Percentiles rank a stretch among this genome's conserved stretches.
phyloP scores from a whole-genome alignment of 1,284 basidiomycete species.

The Heterobasidion irregulare region DNA sequence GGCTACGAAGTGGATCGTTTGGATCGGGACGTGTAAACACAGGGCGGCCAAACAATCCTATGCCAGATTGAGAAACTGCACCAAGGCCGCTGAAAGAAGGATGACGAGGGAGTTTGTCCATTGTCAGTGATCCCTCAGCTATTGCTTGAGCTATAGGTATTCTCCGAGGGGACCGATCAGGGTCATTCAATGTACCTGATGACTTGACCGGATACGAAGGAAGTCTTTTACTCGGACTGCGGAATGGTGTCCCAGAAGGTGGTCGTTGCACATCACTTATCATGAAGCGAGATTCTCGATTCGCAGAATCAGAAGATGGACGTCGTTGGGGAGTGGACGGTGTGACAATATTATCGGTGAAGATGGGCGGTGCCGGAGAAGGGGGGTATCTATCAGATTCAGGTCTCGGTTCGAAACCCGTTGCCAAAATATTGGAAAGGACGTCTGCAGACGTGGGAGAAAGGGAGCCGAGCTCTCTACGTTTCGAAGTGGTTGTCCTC shows the following conservation, averaged over 20 bases:
- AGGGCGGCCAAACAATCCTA: constrained; percentile 8
- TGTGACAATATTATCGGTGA: background rate
- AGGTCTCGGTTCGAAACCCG: background rate
- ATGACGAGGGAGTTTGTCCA: constrained; percentile 11
- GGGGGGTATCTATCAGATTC: background rate
- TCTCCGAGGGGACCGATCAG: constrained; percentile 45
- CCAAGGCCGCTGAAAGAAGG: background rate
- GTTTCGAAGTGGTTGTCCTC: background rate
- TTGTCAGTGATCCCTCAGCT: constrained; percentile 11
- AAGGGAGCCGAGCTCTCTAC: constrained; percentile 19
- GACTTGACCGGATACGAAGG: constrained; percentile 9
- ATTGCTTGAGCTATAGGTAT: constrained; percentile 29
- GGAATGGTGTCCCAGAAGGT: constrained; percentile 8
- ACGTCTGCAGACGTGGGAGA: constrained; percentile 27
- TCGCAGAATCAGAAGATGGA: background rate
- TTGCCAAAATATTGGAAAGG: constrained; percentile 21
- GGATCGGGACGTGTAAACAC: constrained; percentile 12
- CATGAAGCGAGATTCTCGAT: background rate
- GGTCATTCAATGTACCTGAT: constrained; percentile 22
- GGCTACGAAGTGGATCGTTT: constrained; percentile 12
- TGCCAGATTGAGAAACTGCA: background rate
- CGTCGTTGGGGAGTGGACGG: constrained; percentile 7
- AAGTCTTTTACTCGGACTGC: constrained; percentile 2
- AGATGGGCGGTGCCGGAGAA: background rate
- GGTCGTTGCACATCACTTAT: constrained; percentile 10